These are phyloP conservation scores for Notholithocarpus densiflorus DNA, from an alignment of 306 rosid species.

Conservation along the genomic window DNA sequence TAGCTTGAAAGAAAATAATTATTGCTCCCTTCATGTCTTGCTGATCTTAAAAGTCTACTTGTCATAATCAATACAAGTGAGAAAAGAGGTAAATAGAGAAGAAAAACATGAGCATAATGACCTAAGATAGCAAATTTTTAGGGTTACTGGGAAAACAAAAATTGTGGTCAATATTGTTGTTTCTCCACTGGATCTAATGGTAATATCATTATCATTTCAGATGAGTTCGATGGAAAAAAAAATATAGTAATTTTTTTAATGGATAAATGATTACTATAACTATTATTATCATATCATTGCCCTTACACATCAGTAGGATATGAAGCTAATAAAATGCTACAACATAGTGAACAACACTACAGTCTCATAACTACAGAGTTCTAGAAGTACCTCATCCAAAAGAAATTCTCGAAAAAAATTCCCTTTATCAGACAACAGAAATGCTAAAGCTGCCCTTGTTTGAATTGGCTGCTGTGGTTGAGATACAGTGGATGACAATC, in stretches of 20 bases:
- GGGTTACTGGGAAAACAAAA: background rate
- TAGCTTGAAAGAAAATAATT: background rate
- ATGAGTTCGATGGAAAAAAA: background rate
- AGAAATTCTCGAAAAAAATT: conserved; percentile 95
- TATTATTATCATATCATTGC: background rate
- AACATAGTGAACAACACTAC: conserved; percentile 5
- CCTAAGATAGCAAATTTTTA: background rate
- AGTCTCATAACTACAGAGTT: conserved; percentile 17
- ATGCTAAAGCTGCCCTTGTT: conserved; percentile 91
- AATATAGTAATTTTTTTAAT: background rate
- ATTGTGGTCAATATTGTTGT: background rate
- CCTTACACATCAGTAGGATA: conserved; percentile 7
- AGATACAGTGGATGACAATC: conserved; percentile 39
- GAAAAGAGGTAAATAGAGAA: background rate
- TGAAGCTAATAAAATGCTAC: conserved; percentile 4
- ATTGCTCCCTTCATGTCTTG: background rate
- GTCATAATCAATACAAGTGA: background rate
- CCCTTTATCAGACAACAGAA: conserved; percentile 87
- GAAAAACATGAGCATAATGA: background rate
- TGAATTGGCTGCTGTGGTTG: conserved; percentile 61
- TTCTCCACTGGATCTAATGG: background rate
- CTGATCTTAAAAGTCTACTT: background rate
- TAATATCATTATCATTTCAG: background rate
- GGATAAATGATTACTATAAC: background rate
- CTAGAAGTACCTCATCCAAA: conserved; percentile 79